phyloP scores from a whole-genome alignment of 257 asterid species.

The Nicotiana tomentosiformis region DNA sequence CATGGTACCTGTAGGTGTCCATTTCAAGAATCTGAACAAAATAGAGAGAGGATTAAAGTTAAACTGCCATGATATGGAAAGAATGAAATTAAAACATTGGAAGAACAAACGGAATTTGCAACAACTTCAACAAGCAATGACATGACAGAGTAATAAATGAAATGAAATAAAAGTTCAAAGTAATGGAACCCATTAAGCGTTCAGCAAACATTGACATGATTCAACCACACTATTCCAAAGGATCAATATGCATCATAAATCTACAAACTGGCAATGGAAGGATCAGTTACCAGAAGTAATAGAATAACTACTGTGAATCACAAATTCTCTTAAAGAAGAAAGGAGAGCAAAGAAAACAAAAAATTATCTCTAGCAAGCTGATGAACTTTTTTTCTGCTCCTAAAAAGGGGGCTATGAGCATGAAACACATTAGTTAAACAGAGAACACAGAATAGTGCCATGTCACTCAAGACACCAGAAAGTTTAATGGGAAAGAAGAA shows the following conservation, averaged over 20 bases:
- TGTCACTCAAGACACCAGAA: not conserved
- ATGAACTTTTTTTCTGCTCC: too few relatives aligned
- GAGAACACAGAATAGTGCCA: not conserved
- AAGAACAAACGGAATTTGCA: not conserved
- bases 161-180: not conserved
- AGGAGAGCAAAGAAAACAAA: too few relatives aligned
- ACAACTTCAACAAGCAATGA: not conserved
- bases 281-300: not conserved
- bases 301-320: not conserved
- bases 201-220: not conserved
- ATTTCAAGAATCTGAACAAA: constrained; percentile 86
- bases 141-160: not conserved
- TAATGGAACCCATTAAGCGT: not conserved
- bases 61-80: not conserved
- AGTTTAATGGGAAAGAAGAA: not conserved
- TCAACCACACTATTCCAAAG: not conserved
- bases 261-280: not conserved
- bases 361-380: too few relatives aligned
- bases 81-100: not conserved
- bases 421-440: not conserved
- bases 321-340: not conserved
- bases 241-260: not conserved
- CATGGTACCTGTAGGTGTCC: constrained; percentile 98
- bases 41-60: constrained; percentile 8
- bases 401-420: not conserved